Percentiles rank a stretch among this genome's conserved stretches.
Conservation (phyloP, 75 land plant genomes). For the Cryptomeria japonica region DNA sequence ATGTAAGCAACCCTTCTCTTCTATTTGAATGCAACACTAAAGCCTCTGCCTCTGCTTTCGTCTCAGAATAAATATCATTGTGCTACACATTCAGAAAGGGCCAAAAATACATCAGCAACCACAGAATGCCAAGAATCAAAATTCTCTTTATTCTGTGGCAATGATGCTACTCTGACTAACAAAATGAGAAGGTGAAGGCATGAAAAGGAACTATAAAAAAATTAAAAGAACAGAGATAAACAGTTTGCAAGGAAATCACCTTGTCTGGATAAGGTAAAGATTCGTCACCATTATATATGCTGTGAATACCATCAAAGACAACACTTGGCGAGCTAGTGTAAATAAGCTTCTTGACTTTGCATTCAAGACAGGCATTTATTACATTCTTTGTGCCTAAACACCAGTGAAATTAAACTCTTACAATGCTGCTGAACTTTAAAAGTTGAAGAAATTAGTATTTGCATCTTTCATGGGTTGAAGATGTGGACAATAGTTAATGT, state of each 20-base stretch:
- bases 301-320: constrained; percentile 90
- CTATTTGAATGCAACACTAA: constrained; percentile 80
- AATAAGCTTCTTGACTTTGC: constrained; percentile 81
- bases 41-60: constrained; percentile 92
- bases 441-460: background rate
- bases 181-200: background rate
- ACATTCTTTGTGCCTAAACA: constrained; percentile 84
- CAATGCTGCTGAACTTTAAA: background rate
- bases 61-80: constrained; percentile 86
- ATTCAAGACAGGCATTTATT: constrained; percentile 76
- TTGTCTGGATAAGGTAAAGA: constrained; percentile 77
- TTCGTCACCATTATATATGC: constrained; percentile 74
- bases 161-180: background rate
- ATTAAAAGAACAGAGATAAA: background rate
- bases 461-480: background rate
- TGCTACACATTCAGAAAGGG: constrained; percentile 56
- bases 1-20: constrained; percentile 78
- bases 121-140: background rate
- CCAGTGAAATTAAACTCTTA: background rate
- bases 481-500: background rate
- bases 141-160: background rate
- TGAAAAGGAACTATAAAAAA: background rate
- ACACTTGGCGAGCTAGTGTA: constrained; percentile 97
- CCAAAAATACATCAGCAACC: background rate
- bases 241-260: constrained; percentile 31